Conservation (phyloP, 106 monocot species). For the Dendrobium officinale region DNA sequence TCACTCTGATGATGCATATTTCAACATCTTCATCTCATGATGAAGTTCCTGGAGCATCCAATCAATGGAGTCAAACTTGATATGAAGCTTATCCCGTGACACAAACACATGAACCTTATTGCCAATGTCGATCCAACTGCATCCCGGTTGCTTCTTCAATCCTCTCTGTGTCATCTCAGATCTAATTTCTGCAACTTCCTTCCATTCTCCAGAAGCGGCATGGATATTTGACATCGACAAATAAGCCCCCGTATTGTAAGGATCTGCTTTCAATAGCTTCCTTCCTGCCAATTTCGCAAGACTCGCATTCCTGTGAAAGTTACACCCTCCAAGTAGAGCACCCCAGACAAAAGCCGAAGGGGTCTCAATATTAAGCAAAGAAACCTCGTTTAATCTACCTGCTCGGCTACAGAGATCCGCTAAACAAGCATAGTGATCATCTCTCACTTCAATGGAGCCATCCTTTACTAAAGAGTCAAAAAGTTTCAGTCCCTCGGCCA, state of each 20-base stretch:
- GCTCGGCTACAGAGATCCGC: constrained; percentile 72
- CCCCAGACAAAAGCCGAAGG: constrained; percentile 43
- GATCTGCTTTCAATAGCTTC: constrained; percentile 46
- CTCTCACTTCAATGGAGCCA: constrained; percentile 40
- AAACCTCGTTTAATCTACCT: constrained; percentile 41
- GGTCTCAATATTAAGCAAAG: constrained; percentile 16
- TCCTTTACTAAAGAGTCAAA: constrained; percentile 39
- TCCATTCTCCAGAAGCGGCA: constrained; percentile 57
- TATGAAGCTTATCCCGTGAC: constrained; percentile 47
- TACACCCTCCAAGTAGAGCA: constrained; percentile 67
- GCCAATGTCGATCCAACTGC: constrained; percentile 80
- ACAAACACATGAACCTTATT: constrained; percentile 61
- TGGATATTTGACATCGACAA: constrained; percentile 67
- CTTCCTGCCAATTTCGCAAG: constrained; percentile 49
- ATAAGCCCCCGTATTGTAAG: constrained; percentile 43
- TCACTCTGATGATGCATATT: constrained; percentile 9
- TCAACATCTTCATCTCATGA: constrained; percentile 42
- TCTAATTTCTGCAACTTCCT: constrained; percentile 49
- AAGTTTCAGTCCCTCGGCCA: constrained; percentile 44
- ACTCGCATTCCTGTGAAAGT: constrained; percentile 39
- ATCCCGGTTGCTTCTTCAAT: constrained; percentile 81
- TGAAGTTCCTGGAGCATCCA: constrained; percentile 57
- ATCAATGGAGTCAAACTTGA: constrained; percentile 28
- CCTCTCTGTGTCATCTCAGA: constrained; percentile 52
- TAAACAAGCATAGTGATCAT: constrained; percentile 73